Base-by-base conservation (phyloP, 495 filamentous ascomycete species). In the Apiosordaria backusii region DNA sequence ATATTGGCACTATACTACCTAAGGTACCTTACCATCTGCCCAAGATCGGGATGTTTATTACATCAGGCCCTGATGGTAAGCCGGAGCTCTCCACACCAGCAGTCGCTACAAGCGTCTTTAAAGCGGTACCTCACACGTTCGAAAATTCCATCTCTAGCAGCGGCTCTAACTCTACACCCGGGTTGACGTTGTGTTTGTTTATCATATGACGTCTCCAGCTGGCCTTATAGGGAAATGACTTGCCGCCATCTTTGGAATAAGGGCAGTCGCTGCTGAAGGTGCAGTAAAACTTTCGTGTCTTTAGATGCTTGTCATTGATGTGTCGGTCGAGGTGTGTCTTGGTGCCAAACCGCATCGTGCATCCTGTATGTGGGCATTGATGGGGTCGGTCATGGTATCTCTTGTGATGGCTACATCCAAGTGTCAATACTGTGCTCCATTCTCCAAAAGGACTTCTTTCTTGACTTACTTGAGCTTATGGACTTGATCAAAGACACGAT, bases 121-220 rank as follows among this genome's bases (percentile, higher is more conserved):
- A n/a, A n/a, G n/a, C n/a, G n/a, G n/a, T n/a, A n/a, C n/a, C n/a
- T n/a, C n/a, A n/a, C n/a, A n/a, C n/a, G n/a, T n/a, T n/a, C n/a
- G n/a, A n/a, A n/a, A n/a, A n/a, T n/a, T n/a, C n/a, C n/a, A n/a
- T n/a, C n/a, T n/a, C n/a, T n/a, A n/a, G n/a, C n/a, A n/a, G n/a
- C n/a, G n/a, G n/a, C n/a, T n/a, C n/a, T n/a, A n/a, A n/a, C n/a
- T n/a, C n/a, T n/a, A n/a, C n/a, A n/a, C n/a, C n/a, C n/a, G n/a
- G n/a, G n/a, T n/a, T 70, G 62, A 75, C 74, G n/a, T 69, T 68
- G 63, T 83, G 81, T 62, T 82, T 83, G 69, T 83, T 83, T 27
- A 76, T 63, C 77, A 83, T 82, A 64, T 83, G 81, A 53, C 81
- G 67, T 63, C 77, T 78, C 80, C 81, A 83, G 69, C 82, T 83